phyloP scores from a whole-genome alignment of 495 filamentous ascomycete species.

The Penicillium pulvis region DNA sequence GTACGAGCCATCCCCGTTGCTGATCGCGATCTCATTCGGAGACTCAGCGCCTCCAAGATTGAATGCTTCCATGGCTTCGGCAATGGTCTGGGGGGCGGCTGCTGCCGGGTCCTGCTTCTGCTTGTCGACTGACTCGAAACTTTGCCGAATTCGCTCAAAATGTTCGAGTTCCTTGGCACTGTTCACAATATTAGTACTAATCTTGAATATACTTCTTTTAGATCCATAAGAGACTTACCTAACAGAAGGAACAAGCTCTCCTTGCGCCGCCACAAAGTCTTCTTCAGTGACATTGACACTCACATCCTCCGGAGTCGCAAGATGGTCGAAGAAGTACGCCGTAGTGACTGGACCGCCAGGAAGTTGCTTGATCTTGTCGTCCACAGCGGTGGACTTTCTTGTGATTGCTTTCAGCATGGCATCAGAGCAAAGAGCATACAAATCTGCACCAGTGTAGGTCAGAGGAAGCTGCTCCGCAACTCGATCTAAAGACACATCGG shows the following conservation, averaged over 20 bases:
- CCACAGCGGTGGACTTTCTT: slow-evolving; percentile 79
- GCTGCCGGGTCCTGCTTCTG: slow-evolving; percentile 36
- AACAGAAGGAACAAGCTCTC: slow-evolving; percentile 88
- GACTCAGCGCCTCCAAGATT: slow-evolving; percentile 26
- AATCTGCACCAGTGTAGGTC: slow-evolving; percentile 95
- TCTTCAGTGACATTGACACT: slow-evolving; percentile 83
- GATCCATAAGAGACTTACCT: slow-evolving; percentile 47
- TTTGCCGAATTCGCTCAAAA: slow-evolving; percentile 79
- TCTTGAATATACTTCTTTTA: background rate
- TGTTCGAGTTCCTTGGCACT: slow-evolving; percentile 91
- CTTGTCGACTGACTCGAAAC: slow-evolving; percentile 68
- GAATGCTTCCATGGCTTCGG: slow-evolving; percentile 41
- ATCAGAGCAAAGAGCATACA: slow-evolving; percentile 95
- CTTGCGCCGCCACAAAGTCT: slow-evolving; percentile 79
- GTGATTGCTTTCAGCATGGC: slow-evolving; percentile 99
- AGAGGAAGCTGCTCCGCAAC: slow-evolving; percentile 83
- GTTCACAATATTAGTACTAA: slow-evolving; percentile 24
- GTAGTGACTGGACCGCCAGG: slow-evolving; percentile 67
- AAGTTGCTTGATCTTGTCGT: slow-evolving; percentile 71
- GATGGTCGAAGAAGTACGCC: slow-evolving; percentile 93
- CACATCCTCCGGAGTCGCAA: slow-evolving; percentile 79
- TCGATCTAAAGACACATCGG: slow-evolving; percentile 68
- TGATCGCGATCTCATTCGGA: slow-evolving; percentile 25
- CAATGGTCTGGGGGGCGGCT: slow-evolving; percentile 39
- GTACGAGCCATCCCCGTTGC: slow-evolving; percentile 34